Base-by-base conservation (phyloP, 2,329 filamentous ascomycete genomes). In the Aspergillus cejpii region DNA sequence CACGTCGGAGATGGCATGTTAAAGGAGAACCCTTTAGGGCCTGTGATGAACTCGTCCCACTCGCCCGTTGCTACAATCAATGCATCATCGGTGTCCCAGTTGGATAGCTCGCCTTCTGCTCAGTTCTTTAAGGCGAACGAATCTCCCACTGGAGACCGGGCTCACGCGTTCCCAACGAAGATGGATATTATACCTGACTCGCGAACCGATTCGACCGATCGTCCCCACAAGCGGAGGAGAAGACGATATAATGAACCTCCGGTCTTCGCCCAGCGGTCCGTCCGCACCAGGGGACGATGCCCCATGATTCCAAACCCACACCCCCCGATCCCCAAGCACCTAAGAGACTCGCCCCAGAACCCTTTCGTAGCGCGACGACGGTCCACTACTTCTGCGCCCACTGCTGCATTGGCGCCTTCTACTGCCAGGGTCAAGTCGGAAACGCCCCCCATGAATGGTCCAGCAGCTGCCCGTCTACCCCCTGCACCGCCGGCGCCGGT, bases 241-340 rank as follows among this genome's bases (percentile, higher is more conserved):
- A 66, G 68, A 47, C 68, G 75, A 39, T 75, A 75, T 49, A 68
- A 71, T 37, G 74, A 78, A 54, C 71, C 74, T 24, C 77, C 77
- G 2, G 72, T 78, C 28, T 79, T 65, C 55, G 74, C 74, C 15
- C 67, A 66, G 29, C 69, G 66, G 50, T 67, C 70, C 11, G 65
- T 64, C 23, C 63, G 69, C 43, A 66, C 63, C 20, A 66, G 62
- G 37, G 70, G 64, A 43, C 67, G 54, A 50, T 67, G 63, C 26
- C 71, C 72, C 1, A 52, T 63, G 3, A 71, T 74, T 43, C 62
- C 67, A 19, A 63, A 63, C 39, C 62, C 58, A 39, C 56, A 61
- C 15, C 54, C 63, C 6, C 59, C 60, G 4, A 51, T 68, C 37
- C 54, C 64, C 14, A 68, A 64, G 40, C 53, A 67, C 41, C 53